phyloP scores from a whole-genome alignment of 2,329 filamentous ascomycete genomes.

The Knoxdaviesia capensis region DNA sequence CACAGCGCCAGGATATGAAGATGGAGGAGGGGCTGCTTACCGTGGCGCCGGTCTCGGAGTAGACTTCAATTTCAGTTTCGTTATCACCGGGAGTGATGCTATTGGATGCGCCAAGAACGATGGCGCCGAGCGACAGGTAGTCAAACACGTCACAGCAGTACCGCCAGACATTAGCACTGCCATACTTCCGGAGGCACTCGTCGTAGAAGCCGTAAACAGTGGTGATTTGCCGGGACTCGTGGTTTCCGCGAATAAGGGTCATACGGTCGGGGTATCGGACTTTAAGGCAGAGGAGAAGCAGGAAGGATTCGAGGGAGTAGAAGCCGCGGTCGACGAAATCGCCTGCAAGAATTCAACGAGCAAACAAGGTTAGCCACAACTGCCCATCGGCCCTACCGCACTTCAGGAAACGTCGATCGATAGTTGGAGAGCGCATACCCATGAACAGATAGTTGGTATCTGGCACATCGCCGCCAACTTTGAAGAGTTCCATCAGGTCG shows the following conservation, averaged over 20 bases:
- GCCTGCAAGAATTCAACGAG: constrained; percentile 24
- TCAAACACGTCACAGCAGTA: constrained; percentile 98
- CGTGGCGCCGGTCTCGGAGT: constrained; percentile 52
- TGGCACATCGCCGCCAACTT: constrained; percentile 80
- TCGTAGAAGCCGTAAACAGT: constrained; percentile 98
- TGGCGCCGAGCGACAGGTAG: constrained; percentile 76
- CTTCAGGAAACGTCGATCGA: neutral
- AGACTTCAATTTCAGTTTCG: constrained; percentile 81
- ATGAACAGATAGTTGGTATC: constrained; percentile 97
- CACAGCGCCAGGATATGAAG: too few relatives aligned
- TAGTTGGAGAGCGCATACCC: constrained; percentile 32
- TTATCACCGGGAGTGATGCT: constrained; percentile 37
- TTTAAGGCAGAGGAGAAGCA: constrained; percentile 87
- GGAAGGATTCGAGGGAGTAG: constrained; percentile 92
- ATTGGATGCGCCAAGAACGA: constrained; percentile 73
- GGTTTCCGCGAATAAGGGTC: constrained; percentile 85
- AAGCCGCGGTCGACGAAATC: constrained; percentile 97
- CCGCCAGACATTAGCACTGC: constrained; percentile 88
- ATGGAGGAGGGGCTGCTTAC: constrained; percentile 52
- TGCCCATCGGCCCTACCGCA: constrained; percentile 4
- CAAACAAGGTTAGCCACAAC: constrained; percentile 1
- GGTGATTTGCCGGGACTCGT: constrained; percentile 92
- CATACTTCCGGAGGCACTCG: constrained; percentile 89
- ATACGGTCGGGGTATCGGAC: constrained; percentile 95
- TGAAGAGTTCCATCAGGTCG: constrained; percentile 89